Evolutionary conservation across 108 stramenopile species (phyloP).

Genomic region (Pseudonitzschia delicatissima): DNA sequence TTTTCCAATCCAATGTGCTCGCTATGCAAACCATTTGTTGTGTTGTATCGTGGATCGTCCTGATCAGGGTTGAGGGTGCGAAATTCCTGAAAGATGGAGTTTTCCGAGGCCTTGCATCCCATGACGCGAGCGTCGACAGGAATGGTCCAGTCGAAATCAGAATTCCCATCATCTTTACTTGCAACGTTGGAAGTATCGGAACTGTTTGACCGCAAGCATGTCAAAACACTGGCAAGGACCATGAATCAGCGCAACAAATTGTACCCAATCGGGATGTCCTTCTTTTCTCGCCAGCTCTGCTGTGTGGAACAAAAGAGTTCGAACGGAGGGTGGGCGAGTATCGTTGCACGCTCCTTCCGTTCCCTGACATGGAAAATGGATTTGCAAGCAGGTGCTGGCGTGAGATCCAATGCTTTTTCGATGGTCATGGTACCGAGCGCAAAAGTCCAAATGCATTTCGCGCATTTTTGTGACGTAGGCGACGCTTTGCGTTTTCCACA

Average conservation of each 20-base stretch:
- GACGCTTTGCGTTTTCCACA: conserved; percentile 44
- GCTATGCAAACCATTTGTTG: conserved; percentile 39
- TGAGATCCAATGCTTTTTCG: conserved; percentile 39
- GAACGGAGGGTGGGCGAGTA: conserved; percentile 32
- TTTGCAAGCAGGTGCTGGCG: conserved; percentile 29
- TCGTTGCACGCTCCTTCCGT: background rate
- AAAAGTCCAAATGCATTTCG: conserved; percentile 38
- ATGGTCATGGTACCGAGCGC: conserved; percentile 32
- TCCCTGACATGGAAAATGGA: conserved; percentile 23
- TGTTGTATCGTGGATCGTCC: conserved; percentile 36
- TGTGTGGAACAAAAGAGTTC: conserved; percentile 46
- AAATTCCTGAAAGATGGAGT: conserved; percentile 39
- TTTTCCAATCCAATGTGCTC: conserved; percentile 47
- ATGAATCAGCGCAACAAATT: conserved; percentile 51
- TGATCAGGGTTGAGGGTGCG: conserved; percentile 40
- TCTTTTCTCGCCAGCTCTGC: conserved; percentile 44
- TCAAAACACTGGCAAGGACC: conserved; percentile 25
- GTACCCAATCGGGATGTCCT: conserved; percentile 69
- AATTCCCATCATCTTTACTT: conserved; percentile 12
- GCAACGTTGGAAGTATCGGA: background rate
- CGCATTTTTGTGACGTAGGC: conserved; percentile 39
- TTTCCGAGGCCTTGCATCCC: conserved; percentile 38
- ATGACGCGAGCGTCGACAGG: conserved; percentile 43
- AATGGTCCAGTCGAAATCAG: conserved; percentile 63
- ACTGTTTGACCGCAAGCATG: conserved; percentile 33